These are phyloP conservation scores for Serendipita sp. DNA, from an alignment of 768 basidiomycete genomes.

Conservation along the genomic window DNA sequence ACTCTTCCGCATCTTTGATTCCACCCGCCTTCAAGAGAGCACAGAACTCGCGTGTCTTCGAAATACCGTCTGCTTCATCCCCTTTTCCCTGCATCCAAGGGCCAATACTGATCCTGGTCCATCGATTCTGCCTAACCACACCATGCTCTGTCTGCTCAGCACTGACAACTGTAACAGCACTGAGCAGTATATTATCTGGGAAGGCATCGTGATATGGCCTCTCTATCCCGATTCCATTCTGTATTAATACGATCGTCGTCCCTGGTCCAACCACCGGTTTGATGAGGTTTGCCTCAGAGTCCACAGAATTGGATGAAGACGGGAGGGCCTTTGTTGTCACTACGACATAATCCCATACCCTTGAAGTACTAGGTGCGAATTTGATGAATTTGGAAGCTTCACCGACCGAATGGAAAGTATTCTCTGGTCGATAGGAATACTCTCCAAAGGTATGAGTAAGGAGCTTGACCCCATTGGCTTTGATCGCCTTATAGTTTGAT, in stretches of 20 bases:
- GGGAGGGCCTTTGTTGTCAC: conserved; percentile 20
- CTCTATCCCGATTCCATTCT: conserved; percentile 21
- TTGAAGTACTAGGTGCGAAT: background rate
- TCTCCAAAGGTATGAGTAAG: conserved; percentile 18
- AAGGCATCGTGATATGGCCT: conserved; percentile 17
- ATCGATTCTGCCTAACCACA: conserved; percentile 18
- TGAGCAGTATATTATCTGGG: conserved; percentile 14
- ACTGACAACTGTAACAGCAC: conserved; percentile 18
- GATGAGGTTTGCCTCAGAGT: conserved; percentile 12
- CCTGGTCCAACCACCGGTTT: conserved; percentile 8
- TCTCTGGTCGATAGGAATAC: conserved; percentile 17
- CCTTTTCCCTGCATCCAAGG: conserved; percentile 14
- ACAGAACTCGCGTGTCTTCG: conserved; percentile 11
- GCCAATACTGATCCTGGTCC: conserved; percentile 19
- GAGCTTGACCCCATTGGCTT: conserved; percentile 15
- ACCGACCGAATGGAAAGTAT: conserved; percentile 15
- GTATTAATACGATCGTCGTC: conserved; percentile 17
- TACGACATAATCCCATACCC: conserved; percentile 18
- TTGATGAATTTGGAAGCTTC: conserved; percentile 10
- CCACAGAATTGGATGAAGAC: conserved; percentile 14
- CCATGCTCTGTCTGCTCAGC: conserved; percentile 18
- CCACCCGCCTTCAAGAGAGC: conserved; percentile 16
- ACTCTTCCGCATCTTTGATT: conserved; percentile 17
- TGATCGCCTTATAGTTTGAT: conserved; percentile 18
- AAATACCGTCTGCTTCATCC: conserved; percentile 7